Percentiles rank a stretch among this genome's conserved stretches.
These are phyloP conservation scores for Dryas drummondii DNA, from an alignment of 306 rosid genomes.

Conservation along the genomic window DNA sequence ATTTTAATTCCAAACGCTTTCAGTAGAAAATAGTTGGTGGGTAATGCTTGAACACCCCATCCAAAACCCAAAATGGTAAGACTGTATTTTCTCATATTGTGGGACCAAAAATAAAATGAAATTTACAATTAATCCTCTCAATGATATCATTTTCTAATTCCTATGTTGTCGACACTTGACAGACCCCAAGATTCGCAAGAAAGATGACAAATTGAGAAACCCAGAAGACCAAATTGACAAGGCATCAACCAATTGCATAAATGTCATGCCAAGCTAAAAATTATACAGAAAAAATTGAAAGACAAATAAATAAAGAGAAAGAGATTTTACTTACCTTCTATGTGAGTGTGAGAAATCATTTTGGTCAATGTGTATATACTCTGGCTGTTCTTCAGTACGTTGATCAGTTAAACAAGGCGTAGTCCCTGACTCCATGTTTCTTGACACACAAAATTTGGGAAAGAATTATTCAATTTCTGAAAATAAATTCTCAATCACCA, in stretches of 20 bases:
- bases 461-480: too few species aligned
- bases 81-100: neutral
- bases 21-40: neutral
- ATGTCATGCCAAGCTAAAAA: neutral
- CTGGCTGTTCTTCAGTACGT: slow-evolving; percentile 50
- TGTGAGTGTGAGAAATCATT: slow-evolving; percentile 59
- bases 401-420: slow-evolving; percentile 50
- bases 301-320: neutral
- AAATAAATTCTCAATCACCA: too few species aligned
- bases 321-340: slow-evolving; percentile 52
- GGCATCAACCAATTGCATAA: neutral
- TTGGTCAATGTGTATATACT: slow-evolving; percentile 55
- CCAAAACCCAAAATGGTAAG: neutral
- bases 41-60: neutral
- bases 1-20: too few species aligned
- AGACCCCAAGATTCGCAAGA: neutral
- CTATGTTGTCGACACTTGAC: neutral
- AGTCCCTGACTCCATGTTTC: too few species aligned
- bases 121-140: neutral
- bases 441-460: too few species aligned
- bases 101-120: neutral
- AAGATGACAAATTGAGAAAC: neutral
- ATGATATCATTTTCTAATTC: neutral
- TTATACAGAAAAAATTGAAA: neutral
- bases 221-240: neutral